Evolutionary conservation across 2,329 filamentous ascomycete genomes (phyloP).

Genomic region (Madurella mycetomatis): DNA sequence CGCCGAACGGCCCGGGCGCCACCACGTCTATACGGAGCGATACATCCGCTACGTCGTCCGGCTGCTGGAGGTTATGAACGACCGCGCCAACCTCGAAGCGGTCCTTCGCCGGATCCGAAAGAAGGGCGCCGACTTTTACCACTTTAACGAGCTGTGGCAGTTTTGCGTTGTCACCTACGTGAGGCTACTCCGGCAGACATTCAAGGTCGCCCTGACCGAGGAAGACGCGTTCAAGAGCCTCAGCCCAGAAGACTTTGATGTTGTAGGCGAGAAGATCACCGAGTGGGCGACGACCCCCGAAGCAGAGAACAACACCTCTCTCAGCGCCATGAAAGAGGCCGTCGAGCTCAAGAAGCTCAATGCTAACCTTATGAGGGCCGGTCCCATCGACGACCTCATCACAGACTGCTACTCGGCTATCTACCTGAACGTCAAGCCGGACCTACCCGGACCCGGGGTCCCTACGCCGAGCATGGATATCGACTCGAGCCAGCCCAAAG

Average conservation of each 20-base stretch:
- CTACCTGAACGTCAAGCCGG: conserved; percentile 62
- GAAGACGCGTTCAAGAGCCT: conserved; percentile 55
- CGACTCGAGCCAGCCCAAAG: conserved; percentile 15
- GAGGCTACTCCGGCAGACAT: conserved; percentile 47
- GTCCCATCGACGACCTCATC: conserved; percentile 87
- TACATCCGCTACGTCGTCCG: conserved; percentile 80
- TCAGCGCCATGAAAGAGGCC: conserved; percentile 54
- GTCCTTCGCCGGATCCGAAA: conserved; percentile 75
- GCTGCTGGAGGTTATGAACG: conserved; percentile 68
- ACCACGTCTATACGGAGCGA: conserved; percentile 86
- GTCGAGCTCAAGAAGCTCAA: conserved; percentile 69
- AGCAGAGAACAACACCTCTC: conserved; percentile 38
- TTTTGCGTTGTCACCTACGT: conserved; percentile 51
- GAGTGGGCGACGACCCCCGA: conserved; percentile 47
- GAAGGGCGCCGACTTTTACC: conserved; percentile 70
- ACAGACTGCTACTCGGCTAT: conserved; percentile 81
- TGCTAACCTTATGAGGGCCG: conserved; percentile 77
- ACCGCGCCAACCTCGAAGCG: conserved; percentile 71
- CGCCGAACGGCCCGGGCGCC: conserved; percentile 73
- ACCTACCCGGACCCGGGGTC: conserved; percentile 49
- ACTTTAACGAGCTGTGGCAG: conserved; percentile 58
- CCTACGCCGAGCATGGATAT: conserved; percentile 40
- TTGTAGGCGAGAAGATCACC: conserved; percentile 49
- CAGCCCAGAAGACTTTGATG: conserved; percentile 54
- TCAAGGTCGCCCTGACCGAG: conserved; percentile 41